Evolutionary conservation across 1,284 basidiomycete genomes (phyloP).

Genomic region (Ceratobasidium sp.): DNA sequence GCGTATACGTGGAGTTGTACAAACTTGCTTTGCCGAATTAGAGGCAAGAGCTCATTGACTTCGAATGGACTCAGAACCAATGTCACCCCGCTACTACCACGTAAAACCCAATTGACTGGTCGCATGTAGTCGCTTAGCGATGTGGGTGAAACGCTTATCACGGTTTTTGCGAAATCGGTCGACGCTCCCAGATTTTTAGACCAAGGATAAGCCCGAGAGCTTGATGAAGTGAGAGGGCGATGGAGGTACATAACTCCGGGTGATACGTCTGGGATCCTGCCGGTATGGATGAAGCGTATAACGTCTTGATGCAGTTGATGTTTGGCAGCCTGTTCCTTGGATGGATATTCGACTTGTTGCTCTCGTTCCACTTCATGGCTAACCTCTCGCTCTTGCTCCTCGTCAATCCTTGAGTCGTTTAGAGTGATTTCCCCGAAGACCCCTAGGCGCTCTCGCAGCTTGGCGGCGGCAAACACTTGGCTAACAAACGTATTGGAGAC

Average conservation of each 20-base stretch:
- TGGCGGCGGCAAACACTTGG: conserved; percentile 38
- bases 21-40: conserved; percentile 47
- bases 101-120: conserved; percentile 52
- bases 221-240: not conserved
- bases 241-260: not conserved
- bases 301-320: conserved; percentile 11
- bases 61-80: conserved; percentile 57
- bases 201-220: not conserved
- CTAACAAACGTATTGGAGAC: too few relatives aligned
- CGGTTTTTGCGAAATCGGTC: conserved; percentile 48
- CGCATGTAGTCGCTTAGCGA: conserved; percentile 20
- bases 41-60: conserved; percentile 52
- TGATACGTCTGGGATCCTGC: not conserved
- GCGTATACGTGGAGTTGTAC: conserved; percentile 56
- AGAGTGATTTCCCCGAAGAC: conserved; percentile 47
- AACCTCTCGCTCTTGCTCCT: conserved; percentile 60
- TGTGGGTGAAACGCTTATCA: not conserved
- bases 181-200: not conserved
- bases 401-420: conserved; percentile 47
- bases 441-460: conserved; percentile 46
- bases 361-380: conserved; percentile 37
- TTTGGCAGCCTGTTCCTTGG: conserved; percentile 3
- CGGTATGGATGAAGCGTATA: conserved; percentile 5
- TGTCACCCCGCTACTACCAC: conserved; percentile 39
- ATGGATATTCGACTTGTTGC: conserved; percentile 31